These are phyloP conservation scores for Shiraia sp. DNA, from an alignment of 2,329 filamentous ascomycete species.

Conservation along the genomic window DNA sequence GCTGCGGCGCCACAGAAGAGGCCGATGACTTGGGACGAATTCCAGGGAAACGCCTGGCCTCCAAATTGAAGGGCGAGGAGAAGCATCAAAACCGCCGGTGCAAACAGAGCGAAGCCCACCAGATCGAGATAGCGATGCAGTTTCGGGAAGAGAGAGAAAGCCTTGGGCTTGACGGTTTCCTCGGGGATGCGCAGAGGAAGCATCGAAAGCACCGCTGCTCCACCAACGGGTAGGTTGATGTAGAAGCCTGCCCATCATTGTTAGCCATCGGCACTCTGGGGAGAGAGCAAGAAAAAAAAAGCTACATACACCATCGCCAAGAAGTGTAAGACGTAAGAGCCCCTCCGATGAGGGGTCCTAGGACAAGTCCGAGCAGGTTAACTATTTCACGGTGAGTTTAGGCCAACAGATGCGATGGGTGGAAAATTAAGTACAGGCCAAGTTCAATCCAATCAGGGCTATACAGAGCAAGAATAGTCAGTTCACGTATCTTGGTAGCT, in stretches of 20 bases:
- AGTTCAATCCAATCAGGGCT: slow-evolving; percentile 1
- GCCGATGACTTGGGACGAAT: slow-evolving; percentile 13
- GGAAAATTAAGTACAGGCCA: not conserved
- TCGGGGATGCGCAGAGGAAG: slow-evolving; percentile 2
- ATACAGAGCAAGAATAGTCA: no score
- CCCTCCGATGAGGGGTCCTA: slow-evolving; percentile 44
- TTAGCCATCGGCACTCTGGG: not conserved
- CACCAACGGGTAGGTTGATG: slow-evolving; percentile 27
- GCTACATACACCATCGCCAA: slow-evolving; percentile 44
- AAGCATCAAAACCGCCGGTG: slow-evolving; percentile 33
- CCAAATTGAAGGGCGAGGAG: slow-evolving; percentile 29
- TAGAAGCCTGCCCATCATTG: slow-evolving; percentile 13
- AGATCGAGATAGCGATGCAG: slow-evolving; percentile 44
- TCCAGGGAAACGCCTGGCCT: slow-evolving; percentile 16
- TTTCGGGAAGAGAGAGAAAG: no score
- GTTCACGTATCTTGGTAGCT: no score
- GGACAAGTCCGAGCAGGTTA: not conserved
- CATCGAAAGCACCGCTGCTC: slow-evolving; percentile 5
- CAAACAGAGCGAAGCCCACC: slow-evolving; percentile 38
- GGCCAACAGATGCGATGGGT: not conserved
- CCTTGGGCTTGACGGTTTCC: not conserved
- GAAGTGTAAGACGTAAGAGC: slow-evolving; percentile 40
- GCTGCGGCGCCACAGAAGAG: slow-evolving; percentile 17
- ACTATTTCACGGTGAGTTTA: slow-evolving; percentile 2
- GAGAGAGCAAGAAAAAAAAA: slow-evolving; percentile 6